Evolutionary conservation across 306 rosid genomes (phyloP).

Genomic region (Dalbergia cultrata): DNA sequence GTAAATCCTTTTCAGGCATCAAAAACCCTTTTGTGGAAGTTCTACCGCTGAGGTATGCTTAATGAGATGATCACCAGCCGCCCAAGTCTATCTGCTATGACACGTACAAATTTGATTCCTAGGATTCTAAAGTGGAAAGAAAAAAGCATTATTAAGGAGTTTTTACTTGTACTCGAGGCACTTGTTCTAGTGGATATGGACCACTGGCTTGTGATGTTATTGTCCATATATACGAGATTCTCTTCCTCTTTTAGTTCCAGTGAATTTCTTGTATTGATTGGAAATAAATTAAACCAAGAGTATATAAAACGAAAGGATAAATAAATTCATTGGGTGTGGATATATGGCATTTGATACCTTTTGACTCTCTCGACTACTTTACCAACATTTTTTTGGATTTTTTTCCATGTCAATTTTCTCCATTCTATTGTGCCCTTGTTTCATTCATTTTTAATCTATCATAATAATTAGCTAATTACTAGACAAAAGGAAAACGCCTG

Average conservation of each 20-base stretch:
- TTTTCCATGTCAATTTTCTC: not conserved
- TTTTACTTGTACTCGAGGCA: not conserved
- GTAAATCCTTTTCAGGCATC: conserved; percentile 3
- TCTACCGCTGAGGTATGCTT: not conserved
- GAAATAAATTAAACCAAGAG: too few relatives aligned
- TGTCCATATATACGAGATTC: not conserved
- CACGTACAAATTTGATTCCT: conserved; percentile 15
- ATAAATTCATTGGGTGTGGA: too few relatives aligned
- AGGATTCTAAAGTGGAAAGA: not conserved
- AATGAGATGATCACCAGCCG: conserved; percentile 31
- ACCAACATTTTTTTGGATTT: too few relatives aligned
- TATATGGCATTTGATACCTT: too few relatives aligned
- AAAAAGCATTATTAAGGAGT: not conserved
- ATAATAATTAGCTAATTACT: conserved; percentile 1
- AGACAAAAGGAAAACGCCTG: not conserved
- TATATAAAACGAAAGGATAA: too few relatives aligned
- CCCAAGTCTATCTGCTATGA: conserved; percentile 30
- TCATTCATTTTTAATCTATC: not conserved
- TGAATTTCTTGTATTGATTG: too few relatives aligned
- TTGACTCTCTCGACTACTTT: too few relatives aligned
- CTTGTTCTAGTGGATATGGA: not conserved
- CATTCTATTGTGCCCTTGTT: not conserved
- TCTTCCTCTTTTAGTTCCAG: not conserved
- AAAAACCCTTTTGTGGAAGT: not conserved
- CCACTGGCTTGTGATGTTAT: not conserved